A percentile compares a stretch with the other conserved stretches of the same genome.
phyloP scores from a whole-genome alignment of 2,329 filamentous ascomycete species.

The Myriosclerotinia duriaeana region DNA sequence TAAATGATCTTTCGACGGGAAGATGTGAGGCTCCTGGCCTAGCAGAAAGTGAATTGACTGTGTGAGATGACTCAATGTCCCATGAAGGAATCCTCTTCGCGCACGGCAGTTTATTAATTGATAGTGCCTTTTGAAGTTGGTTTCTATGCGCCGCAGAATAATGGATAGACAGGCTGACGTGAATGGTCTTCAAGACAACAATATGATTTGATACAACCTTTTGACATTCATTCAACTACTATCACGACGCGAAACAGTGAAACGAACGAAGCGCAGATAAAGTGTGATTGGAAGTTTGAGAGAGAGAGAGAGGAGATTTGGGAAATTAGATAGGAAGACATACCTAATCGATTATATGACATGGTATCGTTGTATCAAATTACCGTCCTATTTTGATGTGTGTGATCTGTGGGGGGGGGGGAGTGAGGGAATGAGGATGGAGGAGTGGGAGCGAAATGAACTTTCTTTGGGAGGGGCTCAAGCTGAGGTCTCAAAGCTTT shows the following conservation, averaged over 20 bases:
- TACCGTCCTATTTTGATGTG: slow-evolving; percentile 1
- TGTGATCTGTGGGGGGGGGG: slow-evolving; percentile 13
- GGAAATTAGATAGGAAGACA: slow-evolving; percentile 42
- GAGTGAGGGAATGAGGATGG: not conserved
- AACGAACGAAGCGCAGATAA: not conserved
- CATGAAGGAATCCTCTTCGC: slow-evolving; percentile 11
- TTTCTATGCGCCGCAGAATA: slow-evolving; percentile 2
- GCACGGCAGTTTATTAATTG: not conserved
- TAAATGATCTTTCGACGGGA: slow-evolving; percentile 14
- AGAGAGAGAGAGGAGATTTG: too few relatives aligned
- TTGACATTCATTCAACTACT: slow-evolving; percentile 12
- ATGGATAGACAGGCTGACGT: not conserved
- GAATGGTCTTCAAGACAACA: slow-evolving; percentile 16
- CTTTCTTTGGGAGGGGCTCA: slow-evolving; percentile 12
- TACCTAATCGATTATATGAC: slow-evolving; percentile 74
- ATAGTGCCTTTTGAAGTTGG: not conserved
- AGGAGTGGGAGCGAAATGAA: slow-evolving; percentile 3
- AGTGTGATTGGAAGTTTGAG: slow-evolving; percentile 19
- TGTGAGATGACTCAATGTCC: not conserved
- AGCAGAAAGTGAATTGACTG: slow-evolving; percentile 27
- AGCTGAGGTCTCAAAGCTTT: not conserved
- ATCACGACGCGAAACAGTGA: slow-evolving; percentile 8
- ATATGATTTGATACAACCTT: slow-evolving; percentile 1
- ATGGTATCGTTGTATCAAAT: slow-evolving; percentile 44
- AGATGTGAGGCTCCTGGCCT: slow-evolving; percentile 31